Conservation (phyloP, 345 rosid genomes). For the Gossypium arboreum region DNA sequence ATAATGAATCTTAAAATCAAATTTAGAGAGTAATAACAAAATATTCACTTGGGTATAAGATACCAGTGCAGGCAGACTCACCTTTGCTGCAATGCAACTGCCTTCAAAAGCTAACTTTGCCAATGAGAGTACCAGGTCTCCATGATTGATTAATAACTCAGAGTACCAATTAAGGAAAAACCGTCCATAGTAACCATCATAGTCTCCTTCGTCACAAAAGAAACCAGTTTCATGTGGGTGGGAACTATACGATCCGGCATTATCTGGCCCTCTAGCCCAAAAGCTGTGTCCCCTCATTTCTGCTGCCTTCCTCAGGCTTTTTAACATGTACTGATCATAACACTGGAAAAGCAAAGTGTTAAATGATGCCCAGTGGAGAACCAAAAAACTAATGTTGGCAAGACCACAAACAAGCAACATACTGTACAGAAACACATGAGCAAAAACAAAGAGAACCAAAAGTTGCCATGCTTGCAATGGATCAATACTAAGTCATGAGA, state of each 20-base stretch:
- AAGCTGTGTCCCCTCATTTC: conserved; percentile 71
- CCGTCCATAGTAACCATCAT: conserved; percentile 84
- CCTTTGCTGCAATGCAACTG: conserved; percentile 74
- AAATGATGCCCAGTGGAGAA: not conserved
- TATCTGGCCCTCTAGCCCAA: conserved; percentile 93
- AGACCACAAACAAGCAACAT: conserved; percentile 5
- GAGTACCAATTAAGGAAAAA: conserved; percentile 97
- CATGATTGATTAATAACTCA: conserved; percentile 70
- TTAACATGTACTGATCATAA: conserved; percentile 77
- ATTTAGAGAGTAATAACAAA: not conserved
- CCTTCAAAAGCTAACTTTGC: conserved; percentile 85
- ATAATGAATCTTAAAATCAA: not conserved
- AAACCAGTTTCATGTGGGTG: conserved; percentile 86
- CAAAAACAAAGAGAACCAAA: conserved; percentile 3
- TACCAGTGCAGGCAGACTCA: conserved; percentile 29
- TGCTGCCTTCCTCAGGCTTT: conserved; percentile 77
- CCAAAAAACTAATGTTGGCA: not conserved
- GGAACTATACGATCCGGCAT: conserved; percentile 81
- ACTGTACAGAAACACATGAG: not conserved
- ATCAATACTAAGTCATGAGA: not conserved
- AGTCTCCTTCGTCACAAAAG: conserved; percentile 96
- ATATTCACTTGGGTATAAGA: conserved; percentile 7
- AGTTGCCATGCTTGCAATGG: not conserved
- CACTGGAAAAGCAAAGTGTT: conserved; percentile 43
- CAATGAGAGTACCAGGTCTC: conserved; percentile 68